phyloP scores from a whole-genome alignment of 306 rosid genomes.

The Vigna hirtella region DNA sequence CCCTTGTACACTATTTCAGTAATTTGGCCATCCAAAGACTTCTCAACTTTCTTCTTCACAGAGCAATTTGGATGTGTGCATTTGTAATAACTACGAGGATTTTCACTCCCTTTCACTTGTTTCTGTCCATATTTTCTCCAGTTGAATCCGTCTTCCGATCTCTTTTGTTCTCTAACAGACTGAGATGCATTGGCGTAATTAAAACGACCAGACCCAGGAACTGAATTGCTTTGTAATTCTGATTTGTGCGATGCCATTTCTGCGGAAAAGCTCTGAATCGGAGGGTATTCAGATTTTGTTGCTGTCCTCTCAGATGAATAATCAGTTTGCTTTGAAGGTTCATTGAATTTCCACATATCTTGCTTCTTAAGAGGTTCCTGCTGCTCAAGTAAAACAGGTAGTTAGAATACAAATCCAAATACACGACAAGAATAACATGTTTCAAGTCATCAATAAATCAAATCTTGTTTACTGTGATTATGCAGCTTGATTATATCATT shows the following conservation, averaged over 20 bases:
- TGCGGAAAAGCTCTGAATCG: slow-evolving; percentile 49
- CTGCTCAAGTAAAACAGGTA: slow-evolving; percentile 40
- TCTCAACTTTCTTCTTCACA: slow-evolving; percentile 91
- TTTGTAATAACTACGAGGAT: slow-evolving; percentile 91
- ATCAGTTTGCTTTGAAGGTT: slow-evolving; percentile 36
- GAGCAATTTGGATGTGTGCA: slow-evolving; percentile 76
- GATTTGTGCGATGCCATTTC: slow-evolving; percentile 45
- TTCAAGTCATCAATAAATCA: slow-evolving; percentile 32
- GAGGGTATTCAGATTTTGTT: slow-evolving; percentile 59
- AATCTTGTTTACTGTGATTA: slow-evolving; percentile 24
- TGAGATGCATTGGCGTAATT: slow-evolving; percentile 46
- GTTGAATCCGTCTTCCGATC: slow-evolving; percentile 83
- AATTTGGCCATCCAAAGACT: slow-evolving; percentile 80
- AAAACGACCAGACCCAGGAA: slow-evolving; percentile 47
- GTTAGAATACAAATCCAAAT: slow-evolving; percentile 24
- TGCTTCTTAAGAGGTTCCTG: slow-evolving; percentile 55
- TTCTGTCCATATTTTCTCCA: slow-evolving; percentile 99
- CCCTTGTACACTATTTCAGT: slow-evolving; percentile 96
- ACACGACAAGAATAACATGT: slow-evolving; percentile 27
- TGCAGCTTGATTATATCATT: slow-evolving; percentile 38
- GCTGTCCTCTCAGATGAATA: slow-evolving; percentile 51
- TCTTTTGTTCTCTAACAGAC: slow-evolving; percentile 60
- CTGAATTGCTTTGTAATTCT: slow-evolving; percentile 43
- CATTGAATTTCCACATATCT: slow-evolving; percentile 62
- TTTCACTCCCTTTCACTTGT: slow-evolving; percentile 94